A percentile compares a stretch with the other conserved stretches of the same genome.
Evolutionary conservation across 1,284 basidiomycete genomes (phyloP).

Genomic region (Ustilago sp.): DNA sequence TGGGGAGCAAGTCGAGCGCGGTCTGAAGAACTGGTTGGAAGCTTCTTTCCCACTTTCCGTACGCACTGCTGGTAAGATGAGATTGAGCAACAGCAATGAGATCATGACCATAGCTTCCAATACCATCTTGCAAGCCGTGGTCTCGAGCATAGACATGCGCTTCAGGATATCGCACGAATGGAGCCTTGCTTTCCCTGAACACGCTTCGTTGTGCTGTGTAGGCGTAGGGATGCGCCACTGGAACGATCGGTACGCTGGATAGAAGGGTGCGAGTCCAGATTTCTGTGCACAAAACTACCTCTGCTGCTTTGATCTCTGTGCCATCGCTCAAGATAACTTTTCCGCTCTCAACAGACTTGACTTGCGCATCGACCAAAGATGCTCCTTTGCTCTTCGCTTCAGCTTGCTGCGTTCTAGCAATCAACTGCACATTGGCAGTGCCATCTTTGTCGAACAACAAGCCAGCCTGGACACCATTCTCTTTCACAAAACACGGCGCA

Average conservation of each 20-base stretch:
- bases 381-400: conserved; percentile 3
- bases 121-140: conserved; percentile 14
- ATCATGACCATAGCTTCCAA: conserved; percentile 19
- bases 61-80: conserved; percentile 5
- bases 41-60: conserved; percentile 7
- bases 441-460: conserved; percentile 19
- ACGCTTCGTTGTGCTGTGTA: conserved; percentile 6
- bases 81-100: conserved; percentile 14
- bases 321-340: background rate
- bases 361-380: background rate
- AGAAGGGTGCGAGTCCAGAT: conserved; percentile 17
- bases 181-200: background rate
- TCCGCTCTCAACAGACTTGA: background rate
- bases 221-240: conserved; percentile 19
- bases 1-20: background rate
- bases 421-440: conserved; percentile 14
- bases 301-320: background rate
- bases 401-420: conserved; percentile 14
- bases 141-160: conserved; percentile 19
- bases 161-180: conserved; percentile 22
- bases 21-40: conserved; percentile 8
- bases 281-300: conserved; percentile 15
- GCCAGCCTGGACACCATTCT: background rate
- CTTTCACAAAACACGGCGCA: conserved; percentile 14
- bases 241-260: conserved; percentile 2